Percentiles rank a stretch among this genome's conserved stretches.
Evolutionary conservation across 2,329 filamentous ascomycete genomes (phyloP).

Genomic region (Colletotrichum paranaense): DNA sequence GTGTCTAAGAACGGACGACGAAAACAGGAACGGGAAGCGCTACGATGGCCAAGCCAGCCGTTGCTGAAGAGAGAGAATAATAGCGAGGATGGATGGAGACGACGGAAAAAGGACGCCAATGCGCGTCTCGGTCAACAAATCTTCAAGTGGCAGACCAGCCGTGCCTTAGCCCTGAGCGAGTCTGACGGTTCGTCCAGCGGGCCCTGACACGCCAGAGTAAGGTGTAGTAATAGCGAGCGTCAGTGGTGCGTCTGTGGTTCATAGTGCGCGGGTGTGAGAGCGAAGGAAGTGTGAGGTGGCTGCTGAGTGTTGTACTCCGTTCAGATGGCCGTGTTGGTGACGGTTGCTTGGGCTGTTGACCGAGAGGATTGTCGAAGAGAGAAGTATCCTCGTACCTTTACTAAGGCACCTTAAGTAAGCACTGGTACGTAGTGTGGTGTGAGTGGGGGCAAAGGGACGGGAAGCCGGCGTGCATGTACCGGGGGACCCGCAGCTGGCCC

Average conservation of each 20-base stretch:
- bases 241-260: constrained; percentile 4
- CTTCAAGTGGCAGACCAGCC: constrained; percentile 9
- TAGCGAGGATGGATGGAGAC: not conserved
- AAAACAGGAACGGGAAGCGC: not conserved
- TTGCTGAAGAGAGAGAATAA: not conserved
- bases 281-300: not conserved
- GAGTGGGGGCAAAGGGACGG: constrained; percentile 17
- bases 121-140: constrained; percentile 28
- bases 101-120: constrained; percentile 1
- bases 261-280: not conserved
- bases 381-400: not conserved
- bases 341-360: not conserved
- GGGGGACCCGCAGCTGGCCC: constrained; percentile 27
- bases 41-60: not conserved
- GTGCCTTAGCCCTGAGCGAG: constrained; percentile 29
- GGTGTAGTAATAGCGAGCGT: constrained; percentile 6
- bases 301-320: not conserved
- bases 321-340: too few relatives aligned
- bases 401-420: not conserved
- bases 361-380: not conserved
- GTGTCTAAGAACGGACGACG: not conserved
- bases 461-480: not conserved
- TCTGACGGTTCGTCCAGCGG: constrained; percentile 6
- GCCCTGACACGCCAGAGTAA: not conserved
- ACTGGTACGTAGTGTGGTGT: not conserved